Conservation (phyloP, 176 grass and related monocot genomes). For the Hsuehochloa calcarea region DNA sequence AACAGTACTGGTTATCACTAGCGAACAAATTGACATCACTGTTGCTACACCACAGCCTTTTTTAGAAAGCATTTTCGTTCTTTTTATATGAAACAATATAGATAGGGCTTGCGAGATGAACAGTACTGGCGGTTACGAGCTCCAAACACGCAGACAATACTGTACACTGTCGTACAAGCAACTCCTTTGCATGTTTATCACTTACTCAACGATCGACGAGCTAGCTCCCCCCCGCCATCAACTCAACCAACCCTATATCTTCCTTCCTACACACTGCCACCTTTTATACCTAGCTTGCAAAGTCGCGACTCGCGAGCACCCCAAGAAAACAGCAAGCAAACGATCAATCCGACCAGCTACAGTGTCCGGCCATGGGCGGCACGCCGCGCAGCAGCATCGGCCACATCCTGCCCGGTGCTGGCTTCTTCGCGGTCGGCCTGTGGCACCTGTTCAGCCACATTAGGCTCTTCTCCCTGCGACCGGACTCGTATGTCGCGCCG, state of each 20-base stretch:
- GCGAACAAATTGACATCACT: too few species aligned
- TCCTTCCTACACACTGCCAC: not conserved
- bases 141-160: not conserved
- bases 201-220: conserved; percentile 19
- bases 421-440: conserved; percentile 55
- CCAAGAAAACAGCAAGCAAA: conserved; percentile 11
- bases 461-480: conserved; percentile 46
- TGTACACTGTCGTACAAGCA: conserved; percentile 40
- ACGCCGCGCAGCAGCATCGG: conserved; percentile 59
- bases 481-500: conserved; percentile 51
- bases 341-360: not conserved
- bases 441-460: conserved; percentile 76
- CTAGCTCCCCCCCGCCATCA: not conserved
- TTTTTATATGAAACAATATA: not conserved
- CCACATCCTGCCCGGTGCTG: conserved; percentile 62
- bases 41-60: not conserved
- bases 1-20: too few species aligned
- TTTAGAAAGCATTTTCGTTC: not conserved
- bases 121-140: not conserved
- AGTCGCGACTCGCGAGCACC: conserved; percentile 11
- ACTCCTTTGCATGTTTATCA: conserved; percentile 26
- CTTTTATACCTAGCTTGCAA: conserved; percentile 20
- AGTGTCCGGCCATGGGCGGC: conserved; percentile 15
- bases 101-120: not conserved
- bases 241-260: conserved; percentile 1